phyloP scores from a whole-genome alignment of 306 rosid species.

The Lotus japonicus region DNA sequence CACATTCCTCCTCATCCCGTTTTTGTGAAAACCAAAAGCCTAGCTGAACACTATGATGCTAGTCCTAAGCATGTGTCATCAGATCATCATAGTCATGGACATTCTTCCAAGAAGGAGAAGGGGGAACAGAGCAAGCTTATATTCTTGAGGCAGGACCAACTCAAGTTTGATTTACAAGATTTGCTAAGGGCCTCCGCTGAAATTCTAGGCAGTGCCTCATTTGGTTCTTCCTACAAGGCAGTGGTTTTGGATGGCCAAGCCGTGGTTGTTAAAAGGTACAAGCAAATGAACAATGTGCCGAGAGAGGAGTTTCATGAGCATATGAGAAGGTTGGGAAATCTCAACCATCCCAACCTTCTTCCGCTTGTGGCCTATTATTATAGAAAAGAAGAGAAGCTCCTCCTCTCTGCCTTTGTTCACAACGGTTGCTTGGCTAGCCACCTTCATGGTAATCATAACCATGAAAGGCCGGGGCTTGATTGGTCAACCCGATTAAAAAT shows the following conservation, averaged over 20 bases:
- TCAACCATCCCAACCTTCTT: constrained; percentile 63
- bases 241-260: constrained; percentile 36
- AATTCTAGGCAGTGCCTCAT: constrained; percentile 75
- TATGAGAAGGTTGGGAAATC: constrained; percentile 68
- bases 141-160: constrained; percentile 46
- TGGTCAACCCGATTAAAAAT: constrained; percentile 85
- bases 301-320: constrained; percentile 83
- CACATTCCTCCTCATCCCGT: background rate
- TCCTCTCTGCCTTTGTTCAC: constrained; percentile 53
- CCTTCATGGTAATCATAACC: constrained; percentile 75
- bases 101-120: constrained; percentile 32
- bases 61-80: background rate
- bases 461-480: constrained; percentile 46
- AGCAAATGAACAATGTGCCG: constrained; percentile 67
- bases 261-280: constrained; percentile 84
- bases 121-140: constrained; percentile 50
- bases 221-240: constrained; percentile 91
- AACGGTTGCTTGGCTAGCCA: constrained; percentile 77
- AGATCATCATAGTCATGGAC: background rate
- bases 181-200: constrained; percentile 77
- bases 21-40: constrained; percentile 25
- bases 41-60: constrained; percentile 14
- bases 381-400: constrained; percentile 79
- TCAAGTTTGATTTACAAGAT: constrained; percentile 67
- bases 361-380: constrained; percentile 76